Conservation (phyloP, 1,284 basidiomycete genomes). For the Ceratobasidium sp. region DNA sequence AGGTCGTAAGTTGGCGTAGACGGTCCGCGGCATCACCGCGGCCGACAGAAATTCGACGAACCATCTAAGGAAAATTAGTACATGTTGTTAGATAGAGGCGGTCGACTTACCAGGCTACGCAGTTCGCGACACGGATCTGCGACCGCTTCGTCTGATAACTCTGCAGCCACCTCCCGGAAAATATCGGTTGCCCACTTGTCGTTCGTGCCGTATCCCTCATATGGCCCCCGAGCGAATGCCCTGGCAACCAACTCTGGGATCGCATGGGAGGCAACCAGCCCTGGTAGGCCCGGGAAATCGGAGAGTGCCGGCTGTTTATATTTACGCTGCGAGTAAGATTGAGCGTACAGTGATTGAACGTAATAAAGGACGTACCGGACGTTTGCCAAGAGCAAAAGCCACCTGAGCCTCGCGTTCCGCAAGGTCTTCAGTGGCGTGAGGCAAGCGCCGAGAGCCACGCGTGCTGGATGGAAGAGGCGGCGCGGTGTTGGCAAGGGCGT, state of each 20-base stretch:
- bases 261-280: background rate
- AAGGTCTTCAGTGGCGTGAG: background rate
- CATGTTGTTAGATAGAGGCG: background rate
- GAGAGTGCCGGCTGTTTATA: background rate
- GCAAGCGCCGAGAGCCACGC: too few species aligned
- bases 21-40: background rate
- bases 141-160: background rate
- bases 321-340: background rate
- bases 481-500: background rate
- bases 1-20: background rate
- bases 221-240: background rate
- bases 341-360: background rate
- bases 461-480: background rate
- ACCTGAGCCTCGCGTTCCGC: background rate
- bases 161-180: too few species aligned
- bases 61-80: constrained; percentile 8
- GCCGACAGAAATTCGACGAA: background rate
- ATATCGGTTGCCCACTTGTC: too few species aligned
- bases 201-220: background rate
- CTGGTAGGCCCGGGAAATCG: background rate
- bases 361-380: background rate
- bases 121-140: background rate
- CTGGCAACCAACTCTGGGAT: background rate
- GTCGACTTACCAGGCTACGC: background rate
- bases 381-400: background rate